Conservation (phyloP, 495 filamentous ascomycete genomes). For the Penicillium goetzii region DNA sequence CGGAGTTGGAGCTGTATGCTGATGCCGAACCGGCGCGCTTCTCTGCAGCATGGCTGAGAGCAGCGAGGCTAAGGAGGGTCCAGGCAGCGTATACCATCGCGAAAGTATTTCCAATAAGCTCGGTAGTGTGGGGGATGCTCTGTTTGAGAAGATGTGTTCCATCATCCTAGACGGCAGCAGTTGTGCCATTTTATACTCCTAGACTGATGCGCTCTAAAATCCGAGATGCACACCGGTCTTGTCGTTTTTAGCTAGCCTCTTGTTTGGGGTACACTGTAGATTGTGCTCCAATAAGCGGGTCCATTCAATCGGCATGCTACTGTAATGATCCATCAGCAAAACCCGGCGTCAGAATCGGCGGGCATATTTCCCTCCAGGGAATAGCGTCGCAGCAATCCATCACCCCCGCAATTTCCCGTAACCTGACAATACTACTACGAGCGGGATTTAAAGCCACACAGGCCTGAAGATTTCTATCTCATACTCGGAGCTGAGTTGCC, state of each 20-base stretch:
- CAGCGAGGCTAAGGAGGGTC: conserved; percentile 20
- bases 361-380: conserved; percentile 2
- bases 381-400: background rate
- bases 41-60: conserved; percentile 19
- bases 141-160: background rate
- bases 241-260: background rate
- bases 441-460: background rate
- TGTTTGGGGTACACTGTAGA: background rate
- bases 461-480: background rate
- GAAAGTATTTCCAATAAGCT: background rate
- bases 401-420: conserved; percentile 19
- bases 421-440: conserved; percentile 18
- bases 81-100: conserved; percentile 7
- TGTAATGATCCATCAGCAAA: conserved; percentile 1
- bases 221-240: background rate
- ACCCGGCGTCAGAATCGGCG: background rate
- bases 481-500: conserved; percentile 6
- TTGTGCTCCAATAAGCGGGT: background rate
- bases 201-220: background rate
- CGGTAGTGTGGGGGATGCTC: background rate
- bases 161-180: background rate
- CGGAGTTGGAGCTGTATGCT: conserved; percentile 51
- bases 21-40: conserved; percentile 31
- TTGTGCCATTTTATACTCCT: background rate
- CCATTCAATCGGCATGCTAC: background rate